Conservation (phyloP, 163 green algal species). For the Chlorella variabilis region DNA sequence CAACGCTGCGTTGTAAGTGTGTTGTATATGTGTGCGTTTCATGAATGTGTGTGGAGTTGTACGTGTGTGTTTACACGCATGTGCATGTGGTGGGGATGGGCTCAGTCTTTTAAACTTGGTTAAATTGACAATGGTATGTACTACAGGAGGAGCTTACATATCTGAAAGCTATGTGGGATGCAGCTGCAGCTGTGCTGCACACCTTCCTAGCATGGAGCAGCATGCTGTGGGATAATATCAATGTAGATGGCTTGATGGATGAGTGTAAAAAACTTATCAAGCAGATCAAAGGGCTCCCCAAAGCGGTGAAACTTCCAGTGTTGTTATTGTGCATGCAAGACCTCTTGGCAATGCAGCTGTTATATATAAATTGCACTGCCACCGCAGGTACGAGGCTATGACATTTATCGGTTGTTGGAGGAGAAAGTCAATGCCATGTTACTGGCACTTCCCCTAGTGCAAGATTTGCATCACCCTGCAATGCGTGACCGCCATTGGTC, state of each 20-base stretch:
- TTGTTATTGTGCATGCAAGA: too few species aligned
- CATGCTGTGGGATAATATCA: conserved; percentile 90
- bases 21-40: too few species aligned
- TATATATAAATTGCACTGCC: too few species aligned
- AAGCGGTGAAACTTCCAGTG: conserved; percentile 75
- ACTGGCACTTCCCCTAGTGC: conserved; percentile 87
- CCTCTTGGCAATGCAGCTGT: too few species aligned
- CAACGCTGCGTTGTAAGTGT: conserved; percentile 35
- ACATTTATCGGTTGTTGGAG: conserved; percentile 73
- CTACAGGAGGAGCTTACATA: conserved; percentile 89
- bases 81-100: conserved; percentile 13
- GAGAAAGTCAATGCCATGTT: conserved; percentile 87
- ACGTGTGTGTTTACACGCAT: too few species aligned
- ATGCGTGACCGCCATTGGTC: conserved; percentile 95
- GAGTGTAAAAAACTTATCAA: conserved; percentile 91
- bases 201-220: conserved; percentile 89
- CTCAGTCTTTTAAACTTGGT: too few species aligned
- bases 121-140: too few species aligned
- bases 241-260: conserved; percentile 89
- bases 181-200: conserved; percentile 77
- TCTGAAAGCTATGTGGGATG: conserved; percentile 92
- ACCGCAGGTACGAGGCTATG: conserved; percentile 28
- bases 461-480: conserved; percentile 89
- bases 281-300: conserved; percentile 92
- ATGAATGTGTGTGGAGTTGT: too few species aligned